Evolutionary conservation across 208 protist genomes (phyloP).

Genomic region (Borovskyia barvae): DNA sequence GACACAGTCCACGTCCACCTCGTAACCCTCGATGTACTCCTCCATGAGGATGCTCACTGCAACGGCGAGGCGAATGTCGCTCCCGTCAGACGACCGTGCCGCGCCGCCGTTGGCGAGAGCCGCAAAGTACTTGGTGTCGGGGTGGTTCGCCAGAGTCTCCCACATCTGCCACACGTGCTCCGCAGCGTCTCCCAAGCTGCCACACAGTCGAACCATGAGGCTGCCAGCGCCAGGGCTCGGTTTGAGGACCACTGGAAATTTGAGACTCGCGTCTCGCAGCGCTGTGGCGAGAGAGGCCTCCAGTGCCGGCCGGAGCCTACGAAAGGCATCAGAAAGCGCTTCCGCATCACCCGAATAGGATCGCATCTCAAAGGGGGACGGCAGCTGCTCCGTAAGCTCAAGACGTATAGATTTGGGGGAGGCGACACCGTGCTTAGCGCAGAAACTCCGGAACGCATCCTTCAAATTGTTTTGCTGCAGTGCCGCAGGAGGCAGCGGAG

Average conservation of each 20-base stretch:
- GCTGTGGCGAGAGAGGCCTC: not conserved
- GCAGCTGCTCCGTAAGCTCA: not conserved
- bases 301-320: not conserved
- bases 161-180: conserved; percentile 48
- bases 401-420: conserved; percentile 30
- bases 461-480: conserved; percentile 62
- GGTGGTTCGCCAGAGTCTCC: conserved; percentile 31
- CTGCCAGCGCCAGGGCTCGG: conserved; percentile 77
- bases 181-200: conserved; percentile 37
- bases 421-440: conserved; percentile 27
- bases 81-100: too few relatives aligned
- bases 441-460: conserved; percentile 51
- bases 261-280: not conserved
- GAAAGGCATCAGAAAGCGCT: not conserved
- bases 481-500: conserved; percentile 49
- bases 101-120: conserved; percentile 7
- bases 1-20: conserved; percentile 81
- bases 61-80: not conserved
- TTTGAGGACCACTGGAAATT: conserved; percentile 72
- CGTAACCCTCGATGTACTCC: conserved; percentile 76
- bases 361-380: not conserved
- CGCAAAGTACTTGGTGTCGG: conserved; percentile 48
- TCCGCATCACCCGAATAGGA: not conserved
- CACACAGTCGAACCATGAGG: conserved; percentile 43
- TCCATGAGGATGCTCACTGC: conserved; percentile 50